Evolutionary conservation across 1,284 basidiomycete genomes (phyloP).

Genomic region (Puccinia triticina): DNA sequence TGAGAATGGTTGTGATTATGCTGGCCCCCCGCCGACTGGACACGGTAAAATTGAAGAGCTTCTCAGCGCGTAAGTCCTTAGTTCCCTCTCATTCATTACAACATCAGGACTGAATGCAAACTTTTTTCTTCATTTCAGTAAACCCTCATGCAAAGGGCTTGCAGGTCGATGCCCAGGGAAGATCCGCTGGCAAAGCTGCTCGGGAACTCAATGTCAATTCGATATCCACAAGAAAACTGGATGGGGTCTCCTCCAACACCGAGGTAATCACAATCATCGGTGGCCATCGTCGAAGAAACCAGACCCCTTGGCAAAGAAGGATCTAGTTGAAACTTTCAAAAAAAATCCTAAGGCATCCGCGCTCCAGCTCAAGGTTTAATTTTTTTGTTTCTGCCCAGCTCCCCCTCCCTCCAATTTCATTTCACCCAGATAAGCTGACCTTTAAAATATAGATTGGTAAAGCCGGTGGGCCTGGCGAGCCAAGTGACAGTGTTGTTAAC

Average conservation of each 20-base stretch:
- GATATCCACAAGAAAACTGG: background rate
- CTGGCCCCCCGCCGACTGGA: background rate
- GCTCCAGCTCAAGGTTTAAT: background rate
- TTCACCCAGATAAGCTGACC: no score
- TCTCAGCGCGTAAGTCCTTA: background rate
- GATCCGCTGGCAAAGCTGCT: background rate
- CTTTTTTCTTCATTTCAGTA: background rate
- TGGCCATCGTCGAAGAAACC: conserved; percentile 5
- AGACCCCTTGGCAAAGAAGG: background rate
- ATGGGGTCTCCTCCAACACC: background rate
- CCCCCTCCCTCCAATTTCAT: no score
- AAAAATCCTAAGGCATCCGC: background rate
- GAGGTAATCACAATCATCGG: no score
- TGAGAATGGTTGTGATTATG: background rate
- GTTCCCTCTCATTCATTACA: background rate
- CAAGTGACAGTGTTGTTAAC: no score
- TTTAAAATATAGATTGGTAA: no score
- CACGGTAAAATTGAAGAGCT: background rate
- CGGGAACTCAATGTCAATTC: background rate
- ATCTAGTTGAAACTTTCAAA: no score
- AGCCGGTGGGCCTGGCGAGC: background rate
- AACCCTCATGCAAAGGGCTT: background rate
- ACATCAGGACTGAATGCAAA: background rate
- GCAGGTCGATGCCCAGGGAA: background rate
- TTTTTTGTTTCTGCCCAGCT: background rate